A percentile compares a stretch with the other conserved stretches of the same genome.
Evolutionary conservation across 352 stramenopile species (phyloP).

Genomic region (Saprolegnia parasitica): DNA sequence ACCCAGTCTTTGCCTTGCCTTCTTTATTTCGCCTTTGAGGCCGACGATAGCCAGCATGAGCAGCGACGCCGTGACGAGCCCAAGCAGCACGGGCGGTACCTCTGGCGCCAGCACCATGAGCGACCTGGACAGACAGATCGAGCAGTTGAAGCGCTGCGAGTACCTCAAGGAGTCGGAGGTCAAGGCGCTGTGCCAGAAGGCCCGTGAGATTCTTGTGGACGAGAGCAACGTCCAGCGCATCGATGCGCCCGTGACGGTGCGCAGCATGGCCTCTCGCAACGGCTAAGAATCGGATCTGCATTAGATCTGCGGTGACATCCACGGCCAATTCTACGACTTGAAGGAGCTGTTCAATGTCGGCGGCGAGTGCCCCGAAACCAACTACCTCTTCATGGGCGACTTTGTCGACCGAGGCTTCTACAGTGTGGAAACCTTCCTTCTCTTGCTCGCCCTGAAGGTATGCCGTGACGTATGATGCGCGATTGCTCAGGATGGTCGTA

Average conservation of each 20-base stretch:
- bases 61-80: constrained; percentile 2
- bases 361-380: constrained; percentile 97
- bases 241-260: constrained; percentile 97
- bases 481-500: constrained; percentile 31
- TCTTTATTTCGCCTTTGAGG: constrained; percentile 12
- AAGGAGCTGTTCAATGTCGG: constrained; percentile 98
- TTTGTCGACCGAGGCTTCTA: constrained; percentile 99
- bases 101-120: constrained; percentile 34
- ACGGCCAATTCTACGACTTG: constrained; percentile 99
- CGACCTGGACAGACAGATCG: constrained; percentile 82
- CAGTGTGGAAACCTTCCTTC: constrained; percentile 98
- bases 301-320: constrained; percentile 99
- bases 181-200: constrained; percentile 96
- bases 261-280: constrained; percentile 30
- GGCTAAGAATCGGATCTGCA: constrained; percentile 12
- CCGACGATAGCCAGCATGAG: constrained; percentile 9
- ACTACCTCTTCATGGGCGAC: constrained; percentile 99
- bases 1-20: constrained; percentile 18
- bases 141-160: constrained; percentile 94
- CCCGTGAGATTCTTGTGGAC: constrained; percentile 98
- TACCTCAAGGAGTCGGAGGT: constrained; percentile 98
- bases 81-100: constrained; percentile 22
- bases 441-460: constrained; percentile 98
- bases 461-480: constrained; percentile 3
- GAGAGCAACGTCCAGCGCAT: constrained; percentile 99